These are phyloP conservation scores for Corylus avellana DNA, from an alignment of 306 rosid genomes.

Conservation along the genomic window DNA sequence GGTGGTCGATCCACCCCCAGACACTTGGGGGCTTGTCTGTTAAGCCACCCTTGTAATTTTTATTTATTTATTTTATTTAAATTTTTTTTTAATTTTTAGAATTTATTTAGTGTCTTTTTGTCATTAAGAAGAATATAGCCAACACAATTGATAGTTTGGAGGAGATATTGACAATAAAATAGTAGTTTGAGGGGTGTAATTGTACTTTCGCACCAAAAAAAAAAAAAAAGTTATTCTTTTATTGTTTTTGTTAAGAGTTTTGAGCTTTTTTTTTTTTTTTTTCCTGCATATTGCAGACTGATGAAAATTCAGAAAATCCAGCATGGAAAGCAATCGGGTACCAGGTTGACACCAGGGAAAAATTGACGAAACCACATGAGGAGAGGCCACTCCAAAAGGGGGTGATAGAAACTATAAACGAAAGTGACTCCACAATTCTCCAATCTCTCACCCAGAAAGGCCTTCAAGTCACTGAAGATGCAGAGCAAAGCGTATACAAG, in stretches of 20 bases:
- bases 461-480: constrained; percentile 58
- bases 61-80: too few species aligned
- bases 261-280: not conserved
- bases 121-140: too few species aligned
- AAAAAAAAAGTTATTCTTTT: not conserved
- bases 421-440: constrained; percentile 50
- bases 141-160: too few species aligned
- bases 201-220: too few species aligned
- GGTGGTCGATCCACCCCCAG: too few species aligned
- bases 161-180: too few species aligned
- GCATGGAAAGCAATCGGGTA: constrained; percentile 79
- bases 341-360: constrained; percentile 51
- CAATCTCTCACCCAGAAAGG: constrained; percentile 64
- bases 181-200: too few species aligned
- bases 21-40: too few species aligned
- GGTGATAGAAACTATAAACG: constrained; percentile 54
- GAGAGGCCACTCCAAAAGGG: constrained; percentile 83
- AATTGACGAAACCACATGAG: constrained; percentile 26
- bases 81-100: too few species aligned
- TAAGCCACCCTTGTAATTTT: too few species aligned
- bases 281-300: constrained; percentile 43
- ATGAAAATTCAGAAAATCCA: constrained; percentile 52
- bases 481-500: constrained; percentile 41
- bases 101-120: too few species aligned
- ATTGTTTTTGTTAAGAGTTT: not conserved